Conservation (phyloP, 768 basidiomycete genomes). For the Hirschioporus abietinus region DNA sequence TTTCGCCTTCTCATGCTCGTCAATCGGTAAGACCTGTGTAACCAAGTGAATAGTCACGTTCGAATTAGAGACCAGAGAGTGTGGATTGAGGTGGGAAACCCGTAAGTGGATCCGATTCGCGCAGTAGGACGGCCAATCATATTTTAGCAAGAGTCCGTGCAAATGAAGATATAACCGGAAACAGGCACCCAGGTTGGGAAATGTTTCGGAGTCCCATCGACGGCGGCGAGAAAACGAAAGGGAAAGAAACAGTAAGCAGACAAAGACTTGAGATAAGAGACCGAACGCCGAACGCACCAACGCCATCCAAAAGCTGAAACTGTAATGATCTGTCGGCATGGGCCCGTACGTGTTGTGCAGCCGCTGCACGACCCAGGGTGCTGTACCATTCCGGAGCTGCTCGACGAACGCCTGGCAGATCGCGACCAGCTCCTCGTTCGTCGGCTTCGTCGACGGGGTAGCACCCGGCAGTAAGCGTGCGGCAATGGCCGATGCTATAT, state of each 20-base stretch:
- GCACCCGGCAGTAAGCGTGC: background rate
- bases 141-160: background rate
- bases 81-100: background rate
- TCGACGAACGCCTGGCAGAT: slow-evolving; percentile 58
- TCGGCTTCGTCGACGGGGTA: slow-evolving; percentile 9
- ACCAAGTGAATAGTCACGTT: background rate
- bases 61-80: background rate
- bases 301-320: slow-evolving; percentile 89
- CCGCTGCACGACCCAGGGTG: slow-evolving; percentile 92
- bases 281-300: slow-evolving; percentile 36
- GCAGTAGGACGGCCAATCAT: background rate
- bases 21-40: slow-evolving; percentile 70
- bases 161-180: background rate
- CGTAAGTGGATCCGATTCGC: background rate
- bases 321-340: slow-evolving; percentile 65
- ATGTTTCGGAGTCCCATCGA: background rate
- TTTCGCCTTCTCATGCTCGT: slow-evolving; percentile 84
- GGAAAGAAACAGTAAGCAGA: background rate
- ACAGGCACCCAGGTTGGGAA: slow-evolving; percentile 8
- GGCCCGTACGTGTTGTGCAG: slow-evolving; percentile 73
- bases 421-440: slow-evolving; percentile 51
- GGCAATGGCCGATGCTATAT: slow-evolving; percentile 7
- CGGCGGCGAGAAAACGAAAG: slow-evolving; percentile 3
- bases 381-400: slow-evolving; percentile 60
- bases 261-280: background rate